Conservation (phyloP, 441 rosid species). For the Gossypium davidsonii region DNA sequence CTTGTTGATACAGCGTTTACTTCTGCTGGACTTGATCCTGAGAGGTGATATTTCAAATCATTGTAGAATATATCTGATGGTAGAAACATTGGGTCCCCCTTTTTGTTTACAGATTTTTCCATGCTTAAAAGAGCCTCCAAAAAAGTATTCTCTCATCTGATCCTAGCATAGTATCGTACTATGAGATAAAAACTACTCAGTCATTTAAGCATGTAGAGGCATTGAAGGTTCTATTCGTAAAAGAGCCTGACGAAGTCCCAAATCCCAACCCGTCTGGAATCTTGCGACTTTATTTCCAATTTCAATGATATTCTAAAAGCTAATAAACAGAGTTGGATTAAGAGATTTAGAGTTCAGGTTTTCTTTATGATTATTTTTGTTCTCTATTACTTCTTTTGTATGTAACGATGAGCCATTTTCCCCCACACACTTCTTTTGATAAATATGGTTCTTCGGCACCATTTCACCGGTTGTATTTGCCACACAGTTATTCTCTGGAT, state of each 20-base stretch:
- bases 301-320: neutral
- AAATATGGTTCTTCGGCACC: neutral
- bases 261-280: neutral
- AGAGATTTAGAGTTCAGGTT: neutral
- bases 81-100: neutral
- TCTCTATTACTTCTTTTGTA: neutral
- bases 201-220: conserved; percentile 1
- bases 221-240: neutral
- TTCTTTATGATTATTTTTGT: neutral
- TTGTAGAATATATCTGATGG: neutral
- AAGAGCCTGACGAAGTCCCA: neutral
- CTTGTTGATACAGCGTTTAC: conserved; percentile 33
- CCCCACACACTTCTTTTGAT: neutral
- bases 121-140: neutral
- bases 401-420: neutral
- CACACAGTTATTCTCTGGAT: neutral
- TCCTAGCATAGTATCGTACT: neutral
- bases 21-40: conserved; percentile 43
- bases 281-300: neutral
- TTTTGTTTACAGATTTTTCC: neutral
- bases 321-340: neutral
- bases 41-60: conserved; percentile 32
- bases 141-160: neutral
- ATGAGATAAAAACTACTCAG: neutral
- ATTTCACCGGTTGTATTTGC: neutral